These are phyloP conservation scores for Ilyonectria destructans DNA, from an alignment of 2,329 filamentous ascomycete genomes.

Conservation along the genomic window DNA sequence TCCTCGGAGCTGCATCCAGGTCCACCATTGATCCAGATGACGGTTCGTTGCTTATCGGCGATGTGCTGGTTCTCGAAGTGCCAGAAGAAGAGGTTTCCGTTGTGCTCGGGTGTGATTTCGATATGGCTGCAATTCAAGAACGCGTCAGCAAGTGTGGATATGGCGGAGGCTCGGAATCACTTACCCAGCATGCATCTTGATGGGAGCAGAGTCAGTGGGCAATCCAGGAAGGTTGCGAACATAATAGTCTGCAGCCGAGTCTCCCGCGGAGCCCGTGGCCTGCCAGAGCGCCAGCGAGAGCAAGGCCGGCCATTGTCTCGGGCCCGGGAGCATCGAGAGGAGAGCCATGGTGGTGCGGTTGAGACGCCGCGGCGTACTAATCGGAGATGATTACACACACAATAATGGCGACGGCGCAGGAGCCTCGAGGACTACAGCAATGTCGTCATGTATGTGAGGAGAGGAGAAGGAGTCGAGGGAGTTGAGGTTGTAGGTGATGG, in stretches of 20 bases:
- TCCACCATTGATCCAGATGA: constrained; percentile 97
- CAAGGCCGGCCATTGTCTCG: constrained; percentile 52
- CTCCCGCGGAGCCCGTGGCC: constrained; percentile 51
- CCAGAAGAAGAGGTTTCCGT: constrained; percentile 99
- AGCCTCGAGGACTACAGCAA: constrained; percentile 28
- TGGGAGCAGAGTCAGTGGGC: constrained; percentile 78
- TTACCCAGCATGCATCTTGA: constrained; percentile 99
- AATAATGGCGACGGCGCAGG: constrained; percentile 16
- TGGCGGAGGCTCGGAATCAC: constrained; percentile 51
- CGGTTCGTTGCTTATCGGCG: constrained; percentile 89
- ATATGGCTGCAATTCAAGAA: constrained; percentile 78
- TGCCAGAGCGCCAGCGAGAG: constrained; percentile 62
- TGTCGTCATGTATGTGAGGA: constrained; percentile 24
- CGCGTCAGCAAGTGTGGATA: constrained; percentile 43
- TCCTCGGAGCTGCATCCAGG: constrained; percentile 98
- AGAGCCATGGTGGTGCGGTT: constrained; percentile 48
- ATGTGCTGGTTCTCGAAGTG: constrained; percentile 97
- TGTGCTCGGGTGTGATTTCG: constrained; percentile 86
- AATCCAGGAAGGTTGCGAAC: constrained; percentile 88
- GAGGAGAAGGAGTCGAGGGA: constrained; percentile 21
- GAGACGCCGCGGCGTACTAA: constrained; percentile 36
- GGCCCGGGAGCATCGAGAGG: constrained; percentile 43
- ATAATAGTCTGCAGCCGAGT: constrained; percentile 83
- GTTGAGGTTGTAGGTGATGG: constrained; percentile 18
- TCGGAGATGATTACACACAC: constrained; percentile 27